A percentile compares a stretch with the other conserved stretches of the same genome.
These are phyloP conservation scores for Pythium aristosporum DNA, from an alignment of 352 stramenopile species.

Conservation along the genomic window DNA sequence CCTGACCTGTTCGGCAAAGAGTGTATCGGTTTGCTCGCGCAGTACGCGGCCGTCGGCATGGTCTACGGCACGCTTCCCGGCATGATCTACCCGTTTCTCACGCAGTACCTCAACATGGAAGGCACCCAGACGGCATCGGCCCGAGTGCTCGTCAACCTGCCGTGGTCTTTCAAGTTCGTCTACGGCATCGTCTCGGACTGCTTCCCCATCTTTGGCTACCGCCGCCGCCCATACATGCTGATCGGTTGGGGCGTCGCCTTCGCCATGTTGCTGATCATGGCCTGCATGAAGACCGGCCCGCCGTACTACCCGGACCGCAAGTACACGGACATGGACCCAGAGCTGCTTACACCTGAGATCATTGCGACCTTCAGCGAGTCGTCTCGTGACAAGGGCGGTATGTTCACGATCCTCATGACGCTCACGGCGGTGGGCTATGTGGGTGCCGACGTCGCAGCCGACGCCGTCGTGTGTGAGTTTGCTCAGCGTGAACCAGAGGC, in stretches of 20 bases:
- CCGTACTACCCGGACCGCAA: constrained; percentile 33
- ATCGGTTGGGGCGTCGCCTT: constrained; percentile 30
- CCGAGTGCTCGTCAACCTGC: constrained; percentile 20
- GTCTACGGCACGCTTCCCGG: constrained; percentile 27
- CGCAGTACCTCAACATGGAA: constrained; percentile 31
- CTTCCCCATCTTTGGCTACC: constrained; percentile 34
- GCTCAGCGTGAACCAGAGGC: constrained; percentile 17
- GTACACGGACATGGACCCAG: constrained; percentile 25
- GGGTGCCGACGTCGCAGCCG: constrained; percentile 14
- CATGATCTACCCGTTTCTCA: constrained; percentile 30
- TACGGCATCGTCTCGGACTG: constrained; percentile 29
- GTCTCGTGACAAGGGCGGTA: constrained; percentile 24
- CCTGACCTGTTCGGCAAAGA: constrained; percentile 27
- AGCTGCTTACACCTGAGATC: constrained; percentile 1
- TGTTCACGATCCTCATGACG: constrained; percentile 35
- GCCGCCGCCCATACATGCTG: constrained; percentile 38
- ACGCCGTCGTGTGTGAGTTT: constrained; percentile 16
- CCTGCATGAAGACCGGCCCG: constrained; percentile 12
- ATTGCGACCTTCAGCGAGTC: constrained; percentile 21
- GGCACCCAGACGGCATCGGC: constrained; percentile 25
- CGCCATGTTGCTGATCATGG: constrained; percentile 24
- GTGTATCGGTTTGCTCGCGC: constrained; percentile 25
- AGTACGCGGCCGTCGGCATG: constrained; percentile 25
- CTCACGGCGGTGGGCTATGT: constrained; percentile 32
- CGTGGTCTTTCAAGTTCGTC: constrained; percentile 36